Evolutionary conservation across 345 rosid species (phyloP), one percentile per base, ranked within the genome.

Genomic region (Eucalyptus camaldulensis): DNA sequence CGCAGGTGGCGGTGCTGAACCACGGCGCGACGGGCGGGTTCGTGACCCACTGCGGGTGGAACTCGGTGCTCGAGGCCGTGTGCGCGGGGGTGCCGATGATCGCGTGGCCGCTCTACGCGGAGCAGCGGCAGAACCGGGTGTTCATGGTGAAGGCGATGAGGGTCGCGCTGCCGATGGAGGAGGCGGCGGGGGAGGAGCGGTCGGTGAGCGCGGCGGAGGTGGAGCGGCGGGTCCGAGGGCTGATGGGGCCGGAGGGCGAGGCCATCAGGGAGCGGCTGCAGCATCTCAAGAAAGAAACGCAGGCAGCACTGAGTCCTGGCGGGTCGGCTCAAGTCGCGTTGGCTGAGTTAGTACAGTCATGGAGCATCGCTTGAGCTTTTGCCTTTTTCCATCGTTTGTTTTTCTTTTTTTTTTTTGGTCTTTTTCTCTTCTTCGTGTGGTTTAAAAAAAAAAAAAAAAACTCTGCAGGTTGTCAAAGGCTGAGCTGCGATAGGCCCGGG

Each of bases 1-100:
- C 96, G 6, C 97, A 95, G 85, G 93, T 93, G 58, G 93, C 88
- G 11, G 92, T 95, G 43, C 89, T 95, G 88, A 94, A 87, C 58
- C 97, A 94, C 45, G 88, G 80, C 7, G 90, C 96, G 1, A 89
- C 92, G 6, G 95, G 96, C 7, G 95, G 95, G 50, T 95, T 95
- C 56, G 95, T 95, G 45, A 95, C 94, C 81, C 97, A 95, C 87
- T 93, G 97, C 44, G 97, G 98, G 8, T 95, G 96, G 97, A 96
- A 95, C 89, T 94, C 97, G 6, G 88, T 92, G 24, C 94, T 96
- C 1, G 99, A 95, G 89, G 91, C 95, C 3, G 90, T 95, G 47
- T 88, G 91, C 17, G 94, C 94, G 0, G 97, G 97, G 7, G 92
- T 93, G 53, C 95, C 94, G 0, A 91, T 95, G 95, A 65, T 95